Evolutionary conservation across 164 flowering plant genomes (phyloP).

Genomic region (Euptelea pleiosperma): DNA sequence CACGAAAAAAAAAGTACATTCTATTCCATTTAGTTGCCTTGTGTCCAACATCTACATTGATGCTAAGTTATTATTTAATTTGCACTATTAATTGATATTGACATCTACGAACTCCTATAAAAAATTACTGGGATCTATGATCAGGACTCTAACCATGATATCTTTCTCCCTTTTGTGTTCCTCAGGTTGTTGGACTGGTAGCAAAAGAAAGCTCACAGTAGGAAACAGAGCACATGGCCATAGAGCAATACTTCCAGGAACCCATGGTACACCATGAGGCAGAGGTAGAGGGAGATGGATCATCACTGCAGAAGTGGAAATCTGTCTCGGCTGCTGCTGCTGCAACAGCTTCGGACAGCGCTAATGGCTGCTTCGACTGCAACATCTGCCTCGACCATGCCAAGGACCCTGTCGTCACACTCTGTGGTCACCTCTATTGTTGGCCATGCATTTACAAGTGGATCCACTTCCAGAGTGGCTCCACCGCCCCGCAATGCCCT

Average conservation of each 20-base stretch:
- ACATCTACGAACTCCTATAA: too few relatives aligned
- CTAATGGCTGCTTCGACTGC: conserved; percentile 59
- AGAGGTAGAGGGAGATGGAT: conserved; percentile 12
- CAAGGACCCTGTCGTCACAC: conserved; percentile 79
- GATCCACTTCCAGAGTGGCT: conserved; percentile 42
- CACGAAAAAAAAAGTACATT: too few relatives aligned
- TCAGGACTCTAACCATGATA: not conserved
- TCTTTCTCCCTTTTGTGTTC: not conserved
- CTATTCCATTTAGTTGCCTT: too few relatives aligned
- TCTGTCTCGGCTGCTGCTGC: conserved; percentile 26
- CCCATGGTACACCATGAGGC: conserved; percentile 12
- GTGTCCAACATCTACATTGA: too few relatives aligned
- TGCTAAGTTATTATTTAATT: too few relatives aligned
- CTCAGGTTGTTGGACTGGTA: too few relatives aligned
- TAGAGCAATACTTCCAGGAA: conserved; percentile 26
- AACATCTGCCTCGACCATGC: conserved; percentile 81
- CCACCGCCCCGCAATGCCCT: conserved; percentile 46
- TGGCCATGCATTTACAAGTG: conserved; percentile 94
- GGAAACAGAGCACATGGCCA: conserved; percentile 10
- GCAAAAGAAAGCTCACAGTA: too few relatives aligned
- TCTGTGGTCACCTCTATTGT: conserved; percentile 84
- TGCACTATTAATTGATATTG: too few relatives aligned
- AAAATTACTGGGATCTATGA: too few relatives aligned
- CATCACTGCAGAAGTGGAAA: conserved; percentile 25
- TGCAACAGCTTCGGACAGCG: conserved; percentile 17